Evolutionary conservation across 1,139 yeast species (phyloP), one percentile per base, ranked within the genome.

Genomic region (Candida smagusa): DNA sequence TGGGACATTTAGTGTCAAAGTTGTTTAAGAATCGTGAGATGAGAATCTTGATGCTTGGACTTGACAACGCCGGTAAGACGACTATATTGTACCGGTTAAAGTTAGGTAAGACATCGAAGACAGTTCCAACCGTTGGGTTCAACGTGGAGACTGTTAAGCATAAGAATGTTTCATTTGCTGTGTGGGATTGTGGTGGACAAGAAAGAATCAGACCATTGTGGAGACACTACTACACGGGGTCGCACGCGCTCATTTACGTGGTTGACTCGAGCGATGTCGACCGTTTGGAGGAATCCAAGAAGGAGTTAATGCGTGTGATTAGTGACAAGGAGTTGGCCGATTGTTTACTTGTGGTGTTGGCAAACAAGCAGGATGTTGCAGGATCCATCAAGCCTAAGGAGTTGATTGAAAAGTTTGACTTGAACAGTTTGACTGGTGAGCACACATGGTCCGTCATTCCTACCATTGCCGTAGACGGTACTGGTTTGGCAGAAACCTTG

Each of bases 161-260:
- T 61, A 86, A 84, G 60, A 87, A 87, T 59, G 82, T 89, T 44
- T 81, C 86, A 43, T 88, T 89, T 71, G 92, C 92, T 45, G 94
- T 92, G 49, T 90, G 97, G 97, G 97, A 89, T 61, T 94, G 94
- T 41, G 97, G 96, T 65, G 97, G 96, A 59, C 96, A 88, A 65
- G 95, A 87, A 53, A 73, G 95, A 59, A 79, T 87, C 49, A 75
- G 96, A 54, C 95, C 95, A 0, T 70, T 89, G 38, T 89, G 97
- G 97, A 79, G 97, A 61, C 96, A 89, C 58, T 90, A 89, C 63
- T 88, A 84, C 63, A 86, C 96, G 9, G 96, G 96, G 23, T 87
- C 97, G 3, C 86, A 88, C 54, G 96, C 96, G n/a, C 72, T 90
- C 44, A 87, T 90, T 40, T 90, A 86, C 59, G 97, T 90, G 37